A percentile compares a stretch with the other conserved stretches of the same genome.
Conservation (phyloP, 225 moss, liverwort and hornwort genomes). For the Anthoceros angustus region DNA sequence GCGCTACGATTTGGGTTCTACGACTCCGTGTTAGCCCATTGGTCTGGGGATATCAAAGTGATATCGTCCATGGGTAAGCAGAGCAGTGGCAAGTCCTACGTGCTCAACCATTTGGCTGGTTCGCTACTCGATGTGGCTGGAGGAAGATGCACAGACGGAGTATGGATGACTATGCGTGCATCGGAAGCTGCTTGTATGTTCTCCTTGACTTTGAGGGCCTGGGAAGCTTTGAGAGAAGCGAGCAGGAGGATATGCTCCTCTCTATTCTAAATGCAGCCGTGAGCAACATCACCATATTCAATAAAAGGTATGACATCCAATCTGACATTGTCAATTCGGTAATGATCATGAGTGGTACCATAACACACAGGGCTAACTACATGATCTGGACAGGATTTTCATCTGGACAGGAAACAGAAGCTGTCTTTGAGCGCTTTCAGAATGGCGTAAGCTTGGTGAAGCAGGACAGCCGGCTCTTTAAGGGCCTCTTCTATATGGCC, state of each 20-base stretch:
- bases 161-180: slow-evolving; percentile 43
- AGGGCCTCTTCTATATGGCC: slow-evolving; percentile 45
- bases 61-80: slow-evolving; percentile 56
- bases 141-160: slow-evolving; percentile 55
- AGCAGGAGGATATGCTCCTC: slow-evolving; percentile 59
- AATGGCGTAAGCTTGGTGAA: slow-evolving; percentile 26
- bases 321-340: not conserved
- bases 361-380: not conserved
- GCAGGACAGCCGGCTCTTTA: slow-evolving; percentile 28
- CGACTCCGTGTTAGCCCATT: slow-evolving; percentile 22
- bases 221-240: slow-evolving; percentile 58
- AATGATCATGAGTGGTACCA: not conserved
- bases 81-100: slow-evolving; percentile 53
- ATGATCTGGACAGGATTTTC: slow-evolving; percentile 22
- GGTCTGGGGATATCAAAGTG: slow-evolving; percentile 45
- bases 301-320: slow-evolving; percentile 26
- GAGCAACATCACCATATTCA: slow-evolving; percentile 48
- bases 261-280: slow-evolving; percentile 58
- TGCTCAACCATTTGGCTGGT: slow-evolving; percentile 47
- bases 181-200: slow-evolving; percentile 31
- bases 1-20: slow-evolving; percentile 38
- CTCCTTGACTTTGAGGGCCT: slow-evolving; percentile 54
- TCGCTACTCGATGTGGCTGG: slow-evolving; percentile 50
- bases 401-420: slow-evolving; percentile 32
- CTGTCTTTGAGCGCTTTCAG: slow-evolving; percentile 25